These are phyloP conservation scores for Brassica carinata DNA, from an alignment of 345 rosid genomes.

Conservation along the genomic window DNA sequence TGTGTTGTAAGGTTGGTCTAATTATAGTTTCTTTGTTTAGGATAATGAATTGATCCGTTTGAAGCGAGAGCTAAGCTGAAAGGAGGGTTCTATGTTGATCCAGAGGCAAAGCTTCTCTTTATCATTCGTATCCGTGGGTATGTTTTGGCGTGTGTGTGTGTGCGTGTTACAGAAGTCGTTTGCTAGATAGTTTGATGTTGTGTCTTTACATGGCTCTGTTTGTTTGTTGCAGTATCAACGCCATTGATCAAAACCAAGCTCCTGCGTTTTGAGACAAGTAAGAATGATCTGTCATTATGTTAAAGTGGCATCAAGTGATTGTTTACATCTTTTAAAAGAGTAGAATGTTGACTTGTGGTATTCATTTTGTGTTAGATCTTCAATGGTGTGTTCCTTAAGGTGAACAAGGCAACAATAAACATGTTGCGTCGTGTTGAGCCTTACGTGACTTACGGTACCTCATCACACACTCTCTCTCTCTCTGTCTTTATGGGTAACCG, in stretches of 20 bases:
- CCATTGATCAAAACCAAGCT: constrained; percentile 73
- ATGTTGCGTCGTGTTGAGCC: constrained; percentile 91
- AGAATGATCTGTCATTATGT: no score
- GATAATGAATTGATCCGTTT: constrained; percentile 61
- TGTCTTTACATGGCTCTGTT: background rate
- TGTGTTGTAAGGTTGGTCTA: background rate
- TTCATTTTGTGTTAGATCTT: constrained; percentile 53
- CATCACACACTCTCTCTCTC: background rate
- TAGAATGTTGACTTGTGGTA: background rate
- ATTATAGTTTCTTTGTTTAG: constrained; percentile 34
- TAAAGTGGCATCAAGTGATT: no score
- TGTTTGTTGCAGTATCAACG: constrained; percentile 62
- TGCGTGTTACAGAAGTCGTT: background rate
- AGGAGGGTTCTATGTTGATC: constrained; percentile 88
- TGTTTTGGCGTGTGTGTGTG: background rate
- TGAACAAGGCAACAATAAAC: constrained; percentile 47
- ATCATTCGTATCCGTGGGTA: constrained; percentile 86
- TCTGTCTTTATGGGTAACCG: background rate
- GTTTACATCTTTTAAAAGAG: background rate
- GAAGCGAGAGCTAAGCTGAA: constrained; percentile 87
- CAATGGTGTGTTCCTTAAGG: constrained; percentile 87
- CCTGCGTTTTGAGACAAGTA: constrained; percentile 84
- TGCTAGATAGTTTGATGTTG: background rate
- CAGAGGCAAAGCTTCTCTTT: constrained; percentile 78
- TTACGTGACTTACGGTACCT: constrained; percentile 79